Evolutionary conservation across 306 rosid species (phyloP), one percentile per base, ranked within the genome.

Genomic region (Gastrolobium villosum): DNA sequence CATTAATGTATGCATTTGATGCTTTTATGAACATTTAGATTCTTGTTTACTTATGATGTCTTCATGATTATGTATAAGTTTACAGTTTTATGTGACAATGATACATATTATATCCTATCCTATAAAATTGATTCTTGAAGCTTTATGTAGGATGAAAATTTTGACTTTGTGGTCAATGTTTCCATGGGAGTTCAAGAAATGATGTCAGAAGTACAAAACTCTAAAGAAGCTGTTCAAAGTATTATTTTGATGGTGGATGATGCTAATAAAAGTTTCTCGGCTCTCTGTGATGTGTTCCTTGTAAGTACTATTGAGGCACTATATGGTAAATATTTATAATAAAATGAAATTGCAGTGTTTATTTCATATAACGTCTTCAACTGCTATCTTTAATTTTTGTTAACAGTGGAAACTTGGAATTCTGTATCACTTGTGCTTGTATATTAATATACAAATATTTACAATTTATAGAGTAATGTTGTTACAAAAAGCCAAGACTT

Each of bases 101-200:
- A 28, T 37, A 15, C 60, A 40, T 68, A 57, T 53, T 45, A 34
- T 54, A 69, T 52, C 14, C 36, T 73, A 40, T 45, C 61, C 61
- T 49, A 56, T 82, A 54, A 54, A 65, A 50, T 80, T 82, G 73
- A 83, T 55, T 78, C 59, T 64, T 80, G 67, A 60, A 41, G 64
- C 82, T 82, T 82, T 59, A 64, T 75, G 79, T 78, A 90, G 98
- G 98, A 81, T 65, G 93, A 61, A 59, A 59, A 70, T 80, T 82
- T 78, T 76, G 89, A 89, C 53, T 90, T 82, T 69, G 3, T 77
- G 79, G 32, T 15, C 61, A 84, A 70, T 75, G 83, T 88, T 73
- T 81, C 88, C 70, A 31, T 5, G 84, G 97, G 70, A 83, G 81
- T 92, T 67, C 85, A 86, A 84, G 89, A 87, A 75, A 77, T 90